A percentile compares a stretch with the other conserved stretches of the same genome.
Evolutionary conservation across 1,284 basidiomycete species (phyloP).

Genomic region (Ceratobasidium sp.): DNA sequence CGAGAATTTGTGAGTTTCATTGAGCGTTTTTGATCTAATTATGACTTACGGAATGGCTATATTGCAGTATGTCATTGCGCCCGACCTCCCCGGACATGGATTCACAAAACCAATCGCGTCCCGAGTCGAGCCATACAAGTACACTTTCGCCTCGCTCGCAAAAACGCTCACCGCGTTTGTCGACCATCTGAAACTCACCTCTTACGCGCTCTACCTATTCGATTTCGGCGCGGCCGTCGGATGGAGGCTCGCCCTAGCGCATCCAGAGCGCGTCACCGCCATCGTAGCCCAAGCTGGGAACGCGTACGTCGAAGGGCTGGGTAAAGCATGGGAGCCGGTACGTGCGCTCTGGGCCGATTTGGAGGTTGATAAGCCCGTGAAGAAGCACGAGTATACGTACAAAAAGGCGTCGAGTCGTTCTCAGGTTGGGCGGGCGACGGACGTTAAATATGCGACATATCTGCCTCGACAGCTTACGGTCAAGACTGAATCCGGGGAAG

Average conservation of each 20-base stretch:
- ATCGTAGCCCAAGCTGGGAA: conserved; percentile 67
- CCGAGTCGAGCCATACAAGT: conserved; percentile 57
- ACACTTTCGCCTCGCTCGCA: conserved; percentile 62
- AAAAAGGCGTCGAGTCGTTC: conserved; percentile 17
- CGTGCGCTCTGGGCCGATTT: conserved; percentile 57
- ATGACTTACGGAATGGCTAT: not conserved
- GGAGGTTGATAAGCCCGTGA: conserved; percentile 31
- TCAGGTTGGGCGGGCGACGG: not conserved
- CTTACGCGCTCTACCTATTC: conserved; percentile 64
- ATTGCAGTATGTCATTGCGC: conserved; percentile 63
- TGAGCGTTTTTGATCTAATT: too few relatives aligned
- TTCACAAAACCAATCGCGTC: conserved; percentile 56
- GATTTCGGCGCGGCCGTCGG: conserved; percentile 64
- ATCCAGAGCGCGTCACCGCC: conserved; percentile 61
- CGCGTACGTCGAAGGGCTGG: conserved; percentile 63
- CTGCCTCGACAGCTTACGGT: conserved; percentile 48
- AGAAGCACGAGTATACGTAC: conserved; percentile 37
- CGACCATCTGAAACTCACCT: conserved; percentile 58
- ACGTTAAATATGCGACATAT: not conserved
- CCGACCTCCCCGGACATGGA: conserved; percentile 67
- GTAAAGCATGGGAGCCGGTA: conserved; percentile 59
- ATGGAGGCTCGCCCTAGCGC: conserved; percentile 62
- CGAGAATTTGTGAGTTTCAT: conserved; percentile 49
- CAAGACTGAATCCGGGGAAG: not conserved
- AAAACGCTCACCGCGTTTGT: conserved; percentile 61